phyloP scores from a whole-genome alignment of 768 basidiomycete genomes.

The Russula abietina region DNA sequence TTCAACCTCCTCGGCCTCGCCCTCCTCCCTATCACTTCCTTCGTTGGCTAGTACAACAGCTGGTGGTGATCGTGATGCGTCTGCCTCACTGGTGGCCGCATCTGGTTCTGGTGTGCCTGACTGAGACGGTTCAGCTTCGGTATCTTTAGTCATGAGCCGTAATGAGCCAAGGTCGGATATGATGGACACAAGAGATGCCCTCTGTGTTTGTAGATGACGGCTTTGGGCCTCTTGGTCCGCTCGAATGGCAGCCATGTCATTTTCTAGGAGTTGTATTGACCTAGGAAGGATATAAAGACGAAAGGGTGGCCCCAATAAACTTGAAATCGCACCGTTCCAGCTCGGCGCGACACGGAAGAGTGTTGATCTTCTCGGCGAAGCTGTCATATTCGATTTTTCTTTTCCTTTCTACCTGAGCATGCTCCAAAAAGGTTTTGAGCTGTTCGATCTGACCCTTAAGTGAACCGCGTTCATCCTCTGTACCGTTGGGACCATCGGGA shows the following conservation, averaged over 20 bases:
- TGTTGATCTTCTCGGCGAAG: conserved; percentile 77
- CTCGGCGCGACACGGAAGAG: conserved; percentile 68
- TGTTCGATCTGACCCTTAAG: conserved; percentile 68
- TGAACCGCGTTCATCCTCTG: conserved; percentile 67
- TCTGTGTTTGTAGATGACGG: conserved; percentile 60
- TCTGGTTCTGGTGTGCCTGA: conserved; percentile 18
- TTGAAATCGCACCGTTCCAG: conserved; percentile 58
- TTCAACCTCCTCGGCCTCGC: conserved; percentile 43
- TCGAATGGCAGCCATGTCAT: conserved; percentile 69
- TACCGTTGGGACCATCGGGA: neutral
- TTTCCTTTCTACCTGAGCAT: conserved; percentile 67
- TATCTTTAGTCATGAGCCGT: conserved; percentile 64
- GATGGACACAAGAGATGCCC: conserved; percentile 58
- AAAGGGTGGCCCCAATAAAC: neutral
- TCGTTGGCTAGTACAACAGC: conserved; percentile 42
- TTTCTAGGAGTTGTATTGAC: conserved; percentile 62
- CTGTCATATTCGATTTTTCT: conserved; percentile 85
- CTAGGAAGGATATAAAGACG: conserved; percentile 34
- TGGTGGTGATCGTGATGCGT: conserved; percentile 41
- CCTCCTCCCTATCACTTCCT: conserved; percentile 26
- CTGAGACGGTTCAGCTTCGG: conserved; percentile 34
- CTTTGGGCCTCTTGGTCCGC: conserved; percentile 71
- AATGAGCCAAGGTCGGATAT: conserved; percentile 56
- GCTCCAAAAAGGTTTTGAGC: conserved; percentile 67
- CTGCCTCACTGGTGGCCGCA: conserved; percentile 25